Evolutionary conservation across 1,284 basidiomycete species (phyloP), one percentile per base, ranked within the genome.

Genomic region (Pulveroboletus sp.): DNA sequence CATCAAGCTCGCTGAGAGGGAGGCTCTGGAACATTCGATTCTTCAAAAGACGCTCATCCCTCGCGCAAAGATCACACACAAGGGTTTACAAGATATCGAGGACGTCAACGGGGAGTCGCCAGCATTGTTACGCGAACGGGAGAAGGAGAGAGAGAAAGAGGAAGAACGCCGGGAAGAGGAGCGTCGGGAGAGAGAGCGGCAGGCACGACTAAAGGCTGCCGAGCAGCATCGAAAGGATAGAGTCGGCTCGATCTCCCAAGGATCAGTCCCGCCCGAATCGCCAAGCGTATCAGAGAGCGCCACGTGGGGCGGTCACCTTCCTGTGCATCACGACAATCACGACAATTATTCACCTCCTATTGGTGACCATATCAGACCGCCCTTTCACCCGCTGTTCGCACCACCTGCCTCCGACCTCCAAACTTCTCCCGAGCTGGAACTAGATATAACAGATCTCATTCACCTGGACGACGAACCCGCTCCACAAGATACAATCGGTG

Each of bases 21-120:
- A 90, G 72, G 82, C 89, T 6, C 74, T 94, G 61, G 86, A 85
- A 65, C 86, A 93, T 69, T 91, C 90, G 11, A 93, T 94, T 62
- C 75, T 93, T 58, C 80, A 86, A 67, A 89, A 84, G 67, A 77
- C 81, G 13, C 76, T 77, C 6, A 79, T 82, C 29, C 91, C 91
- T 56, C 86, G 87, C 63, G 86, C 90, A 39, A 93, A 93, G 72
- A 87, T 92, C 59, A 94, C 91, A 21, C 92, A 93, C 76, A 94
- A 94, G 73, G 92, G 92, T 56, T 74, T 93, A 59, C 86, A 93
- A 75, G 85, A 91, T 64, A 91, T 94, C 64, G 92, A 93, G 70
- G 84, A 86, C 70, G 73, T 85, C 51, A 81, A 82, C 59, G 86
- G 82, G n/a, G 77, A 79, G 44, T 73, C 75, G 50, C 71, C 71